Evolutionary conservation across 116 monocot genomes (phyloP), one percentile per base, ranked within the genome.

Genomic region (Iris pallida): DNA sequence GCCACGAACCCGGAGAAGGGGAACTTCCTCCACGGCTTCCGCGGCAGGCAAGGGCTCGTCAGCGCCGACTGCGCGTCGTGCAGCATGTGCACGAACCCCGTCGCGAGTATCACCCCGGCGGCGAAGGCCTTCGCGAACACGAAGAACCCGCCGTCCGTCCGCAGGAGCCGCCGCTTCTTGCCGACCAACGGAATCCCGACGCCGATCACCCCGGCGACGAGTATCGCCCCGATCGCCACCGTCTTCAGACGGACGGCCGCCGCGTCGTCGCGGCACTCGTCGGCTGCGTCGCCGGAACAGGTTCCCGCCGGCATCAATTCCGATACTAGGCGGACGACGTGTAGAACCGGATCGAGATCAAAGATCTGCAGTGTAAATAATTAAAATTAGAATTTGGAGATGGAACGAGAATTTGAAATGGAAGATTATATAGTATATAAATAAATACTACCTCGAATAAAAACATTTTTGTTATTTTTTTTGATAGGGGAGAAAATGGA

Each of bases 61-160:
- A 94, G 75, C 20, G 90, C 81, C 6, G 73, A 46, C 77, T 90
- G 75, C 2, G 85, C 94, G 62, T 90, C 94, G 60, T 85, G 76
- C 20, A 94, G 77, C 90, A 94, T 94, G 77, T 87, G 87, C 20
- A 91, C 91, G 77, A 91, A 91, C 20, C 87, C 91, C 10, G 87
- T 91, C 52, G 91, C 91, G n/a, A 91, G 85, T 47, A 91, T 78
- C 13, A 91, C 91, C 0, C 91, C 91, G 5, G 85, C 87, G 10
- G 91, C 87, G 48, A 87, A 84, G 7, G 91, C 84, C 75, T 91
- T 87, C 6, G 76, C 65, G 42, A 77, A 49, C 14, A 73, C 42
- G 77, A 91, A 91, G 53, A 66, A 11, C 8, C 57, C 42, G n/a
- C 84, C 82, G 61, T 85, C 85, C n/a, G 80, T 80, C 47, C 75